These are phyloP conservation scores for Curvularia eragrostidis DNA, from an alignment of 2,329 filamentous ascomycete genomes.

Conservation along the genomic window DNA sequence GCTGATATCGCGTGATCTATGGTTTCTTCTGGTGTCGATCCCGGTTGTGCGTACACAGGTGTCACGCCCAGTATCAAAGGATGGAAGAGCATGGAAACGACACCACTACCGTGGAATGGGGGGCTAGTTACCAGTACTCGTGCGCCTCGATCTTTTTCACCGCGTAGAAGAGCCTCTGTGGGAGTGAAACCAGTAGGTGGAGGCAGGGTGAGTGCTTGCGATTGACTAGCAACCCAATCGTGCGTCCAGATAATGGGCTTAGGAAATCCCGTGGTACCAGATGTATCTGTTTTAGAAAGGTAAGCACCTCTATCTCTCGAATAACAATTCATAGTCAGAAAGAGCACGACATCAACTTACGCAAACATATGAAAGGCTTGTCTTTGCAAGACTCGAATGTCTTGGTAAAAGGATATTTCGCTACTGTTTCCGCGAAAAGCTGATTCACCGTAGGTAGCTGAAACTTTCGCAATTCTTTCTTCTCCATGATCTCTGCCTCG, in stretches of 20 bases:
- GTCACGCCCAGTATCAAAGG: conserved; percentile 10
- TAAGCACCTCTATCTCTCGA: not conserved
- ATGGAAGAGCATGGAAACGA: conserved; percentile 11
- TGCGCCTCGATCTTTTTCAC: not conserved
- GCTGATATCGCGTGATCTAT: not conserved
- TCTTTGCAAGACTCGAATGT: conserved; percentile 32
- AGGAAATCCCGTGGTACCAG: conserved; percentile 49
- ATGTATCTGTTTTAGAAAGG: conserved; percentile 31
- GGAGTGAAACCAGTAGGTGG: conserved; percentile 5
- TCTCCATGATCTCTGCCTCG: conserved; percentile 17
- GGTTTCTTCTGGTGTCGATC: conserved; percentile 3
- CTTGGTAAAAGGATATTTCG: conserved; percentile 27
- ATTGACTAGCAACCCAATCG: conserved; percentile 16
- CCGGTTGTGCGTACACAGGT: conserved; percentile 9
- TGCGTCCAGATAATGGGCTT: conserved; percentile 45
- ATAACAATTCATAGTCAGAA: not conserved
- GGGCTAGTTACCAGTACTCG: conserved; percentile 11
- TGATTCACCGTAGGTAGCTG: conserved; percentile 25
- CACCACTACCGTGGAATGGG: conserved; percentile 20
- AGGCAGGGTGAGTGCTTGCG: conserved; percentile 5
- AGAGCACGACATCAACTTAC: not conserved
- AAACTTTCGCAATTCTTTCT: conserved; percentile 22
- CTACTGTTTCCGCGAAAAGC: conserved; percentile 16
- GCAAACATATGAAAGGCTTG: conserved; percentile 40
- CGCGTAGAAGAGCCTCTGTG: not conserved